Conservation (phyloP, 1,139 yeast species). For the Candida albicans region DNA sequence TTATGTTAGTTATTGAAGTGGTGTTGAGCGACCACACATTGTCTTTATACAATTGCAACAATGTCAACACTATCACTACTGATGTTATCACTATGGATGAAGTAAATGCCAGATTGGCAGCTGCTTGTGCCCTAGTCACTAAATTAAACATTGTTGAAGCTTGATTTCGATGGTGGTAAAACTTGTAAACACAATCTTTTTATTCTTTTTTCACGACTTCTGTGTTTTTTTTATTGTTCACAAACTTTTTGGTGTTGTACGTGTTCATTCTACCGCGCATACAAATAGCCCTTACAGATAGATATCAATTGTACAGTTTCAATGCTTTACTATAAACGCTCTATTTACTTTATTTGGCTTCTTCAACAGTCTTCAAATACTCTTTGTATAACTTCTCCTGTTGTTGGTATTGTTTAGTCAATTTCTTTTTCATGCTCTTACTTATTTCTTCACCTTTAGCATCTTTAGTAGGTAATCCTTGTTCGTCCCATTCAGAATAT, state of each 20-base stretch:
- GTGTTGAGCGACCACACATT: slow-evolving; percentile 48
- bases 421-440: slow-evolving; percentile 82
- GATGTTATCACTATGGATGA: slow-evolving; percentile 48
- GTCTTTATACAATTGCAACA: slow-evolving; percentile 46
- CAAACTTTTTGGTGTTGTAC: not conserved
- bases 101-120: slow-evolving; percentile 58
- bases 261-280: not conserved
- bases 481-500: slow-evolving; percentile 78
- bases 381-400: slow-evolving; percentile 83
- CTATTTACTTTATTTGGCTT: not conserved
- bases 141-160: slow-evolving; percentile 37
- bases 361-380: slow-evolving; percentile 31
- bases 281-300: not conserved
- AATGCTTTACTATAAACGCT: not conserved
- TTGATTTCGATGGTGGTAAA: not conserved
- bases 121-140: slow-evolving; percentile 47
- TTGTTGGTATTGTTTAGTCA: slow-evolving; percentile 70
- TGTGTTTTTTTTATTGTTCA: not conserved
- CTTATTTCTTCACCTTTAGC: slow-evolving; percentile 82
- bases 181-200: not conserved
- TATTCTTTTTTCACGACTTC: not conserved
- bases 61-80: slow-evolving; percentile 48
- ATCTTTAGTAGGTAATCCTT: slow-evolving; percentile 80
- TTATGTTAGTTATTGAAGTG: slow-evolving; percentile 39
- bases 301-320: not conserved